Evolutionary conservation across 116 monocot genomes (phyloP).

Genomic region (Zostera marina): DNA sequence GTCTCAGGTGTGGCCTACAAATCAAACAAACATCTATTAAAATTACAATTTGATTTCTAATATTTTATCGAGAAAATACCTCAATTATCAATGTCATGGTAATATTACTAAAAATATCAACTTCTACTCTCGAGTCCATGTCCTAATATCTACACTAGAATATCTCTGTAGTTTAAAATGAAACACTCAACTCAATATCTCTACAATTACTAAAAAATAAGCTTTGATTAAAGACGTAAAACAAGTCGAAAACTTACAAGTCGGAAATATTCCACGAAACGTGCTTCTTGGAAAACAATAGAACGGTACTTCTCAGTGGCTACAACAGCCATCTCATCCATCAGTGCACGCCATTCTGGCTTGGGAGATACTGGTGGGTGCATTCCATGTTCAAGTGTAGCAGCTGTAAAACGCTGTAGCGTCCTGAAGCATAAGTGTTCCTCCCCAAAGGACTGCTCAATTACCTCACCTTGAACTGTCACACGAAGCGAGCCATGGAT

Average conservation of each 20-base stretch:
- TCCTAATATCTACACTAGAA: no score
- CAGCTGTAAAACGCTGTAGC: constrained; percentile 79
- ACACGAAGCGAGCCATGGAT: constrained; percentile 86
- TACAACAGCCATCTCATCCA: constrained; percentile 87
- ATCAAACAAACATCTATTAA: constrained; percentile 3
- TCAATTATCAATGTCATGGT: no score
- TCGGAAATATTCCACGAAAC: constrained; percentile 97
- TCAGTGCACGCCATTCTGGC: constrained; percentile 90
- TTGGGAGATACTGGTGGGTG: constrained; percentile 80
- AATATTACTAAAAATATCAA: no score
- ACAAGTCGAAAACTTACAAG: constrained; percentile 32
- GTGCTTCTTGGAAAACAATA: constrained; percentile 78
- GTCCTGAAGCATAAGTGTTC: constrained; percentile 94
- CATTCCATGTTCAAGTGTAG: constrained; percentile 98
- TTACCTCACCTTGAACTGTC: constrained; percentile 95
- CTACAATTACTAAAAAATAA: no score
- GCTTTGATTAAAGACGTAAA: not conserved
- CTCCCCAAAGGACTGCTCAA: constrained; percentile 94
- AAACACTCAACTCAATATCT: no score
- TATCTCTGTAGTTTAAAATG: no score
- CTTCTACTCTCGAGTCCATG: no score
- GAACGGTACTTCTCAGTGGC: constrained; percentile 82
- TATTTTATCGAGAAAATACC: no score
- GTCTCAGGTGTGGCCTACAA: constrained; percentile 75
- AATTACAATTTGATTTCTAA: no score